Percentiles rank a stretch among this genome's conserved stretches.
Evolutionary conservation across 306 rosid genomes (phyloP).

Genomic region (Sicyos baderoa): DNA sequence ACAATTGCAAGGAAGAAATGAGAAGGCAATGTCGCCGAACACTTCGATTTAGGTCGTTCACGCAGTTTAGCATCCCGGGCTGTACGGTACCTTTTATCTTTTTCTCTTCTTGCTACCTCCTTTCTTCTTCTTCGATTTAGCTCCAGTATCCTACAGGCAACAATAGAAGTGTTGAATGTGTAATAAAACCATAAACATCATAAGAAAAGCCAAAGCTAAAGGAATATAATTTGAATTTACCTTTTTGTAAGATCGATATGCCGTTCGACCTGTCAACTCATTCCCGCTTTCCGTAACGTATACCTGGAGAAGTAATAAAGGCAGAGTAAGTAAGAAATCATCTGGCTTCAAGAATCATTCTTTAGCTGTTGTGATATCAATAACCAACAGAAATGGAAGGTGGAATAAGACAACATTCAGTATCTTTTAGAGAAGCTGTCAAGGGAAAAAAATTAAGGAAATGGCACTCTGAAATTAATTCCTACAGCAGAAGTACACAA

Average conservation of each 20-base stretch:
- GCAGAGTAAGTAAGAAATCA: background rate
- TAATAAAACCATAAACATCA: background rate
- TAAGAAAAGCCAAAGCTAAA: background rate
- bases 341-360: background rate
- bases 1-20: constrained; percentile 4
- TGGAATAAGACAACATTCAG: background rate
- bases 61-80: background rate
- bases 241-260: constrained; percentile 57
- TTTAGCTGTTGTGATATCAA: background rate
- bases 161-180: constrained; percentile 15
- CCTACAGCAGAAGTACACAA: background rate
- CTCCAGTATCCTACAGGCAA: constrained; percentile 57
- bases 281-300: constrained; percentile 61
- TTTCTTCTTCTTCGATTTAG: constrained; percentile 21
- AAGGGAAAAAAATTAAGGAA: background rate
- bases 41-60: background rate
- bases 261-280: constrained; percentile 57
- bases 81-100: background rate
- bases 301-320: constrained; percentile 37
- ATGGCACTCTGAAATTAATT: background rate
- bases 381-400: background rate
- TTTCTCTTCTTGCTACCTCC: background rate
- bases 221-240: constrained; percentile 17
- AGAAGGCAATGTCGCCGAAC: background rate
- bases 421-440: background rate